These are phyloP conservation scores for Aspergillus intermedius DNA, from an alignment of 2,329 filamentous ascomycete species.

Conservation along the genomic window DNA sequence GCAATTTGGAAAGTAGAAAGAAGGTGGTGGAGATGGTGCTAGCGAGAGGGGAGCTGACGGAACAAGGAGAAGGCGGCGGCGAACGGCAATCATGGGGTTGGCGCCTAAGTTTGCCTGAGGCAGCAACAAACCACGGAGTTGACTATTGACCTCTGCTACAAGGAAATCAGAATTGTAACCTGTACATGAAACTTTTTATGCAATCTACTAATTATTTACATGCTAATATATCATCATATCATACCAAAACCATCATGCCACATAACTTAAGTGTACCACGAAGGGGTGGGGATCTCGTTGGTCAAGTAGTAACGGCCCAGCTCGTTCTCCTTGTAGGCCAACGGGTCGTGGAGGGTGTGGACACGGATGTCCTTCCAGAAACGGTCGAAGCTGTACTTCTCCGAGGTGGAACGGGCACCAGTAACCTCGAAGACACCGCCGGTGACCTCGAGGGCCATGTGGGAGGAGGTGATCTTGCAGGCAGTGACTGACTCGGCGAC, in stretches of 20 bases:
- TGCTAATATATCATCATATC: not conserved
- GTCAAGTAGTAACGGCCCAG: slow-evolving; percentile 53
- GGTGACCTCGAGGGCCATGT: slow-evolving; percentile 54
- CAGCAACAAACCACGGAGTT: not conserved
- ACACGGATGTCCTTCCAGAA: slow-evolving; percentile 62
- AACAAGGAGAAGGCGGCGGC: not conserved
- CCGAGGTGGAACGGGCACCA: slow-evolving; percentile 51
- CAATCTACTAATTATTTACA: not conserved
- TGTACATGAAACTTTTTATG: not conserved
- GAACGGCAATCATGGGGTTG: not conserved
- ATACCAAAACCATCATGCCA: not conserved
- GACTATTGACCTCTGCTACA: no score
- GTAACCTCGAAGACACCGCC: slow-evolving; percentile 60
- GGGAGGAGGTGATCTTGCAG: slow-evolving; percentile 57
- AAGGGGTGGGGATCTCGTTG: slow-evolving; percentile 51
- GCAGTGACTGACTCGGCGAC: slow-evolving; percentile 58
- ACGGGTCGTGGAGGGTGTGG: slow-evolving; percentile 60
- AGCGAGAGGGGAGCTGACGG: not conserved
- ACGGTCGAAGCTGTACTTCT: slow-evolving; percentile 55
- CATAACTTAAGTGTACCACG: slow-evolving; percentile 53
- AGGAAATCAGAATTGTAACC: not conserved
- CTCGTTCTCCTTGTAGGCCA: slow-evolving; percentile 61
- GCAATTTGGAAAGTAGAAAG: not conserved
- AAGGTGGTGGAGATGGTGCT: not conserved
- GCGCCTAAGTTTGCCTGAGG: not conserved